Evolutionary conservation across 208 protist species (phyloP).

Genomic region (Wallacemonas sp.): DNA sequence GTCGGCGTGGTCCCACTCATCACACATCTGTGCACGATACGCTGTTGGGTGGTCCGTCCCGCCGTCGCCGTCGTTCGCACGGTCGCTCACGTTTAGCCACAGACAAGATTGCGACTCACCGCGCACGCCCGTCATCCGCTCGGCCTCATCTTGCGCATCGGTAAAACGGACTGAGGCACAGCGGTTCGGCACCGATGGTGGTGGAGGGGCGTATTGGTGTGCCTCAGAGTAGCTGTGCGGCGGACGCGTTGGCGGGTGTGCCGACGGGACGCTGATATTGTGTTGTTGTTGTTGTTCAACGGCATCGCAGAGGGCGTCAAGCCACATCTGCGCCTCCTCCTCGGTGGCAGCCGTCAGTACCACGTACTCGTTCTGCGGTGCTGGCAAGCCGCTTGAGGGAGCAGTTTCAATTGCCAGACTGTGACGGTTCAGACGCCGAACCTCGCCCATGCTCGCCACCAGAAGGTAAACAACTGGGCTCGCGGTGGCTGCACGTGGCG

Average conservation of each 20-base stretch:
- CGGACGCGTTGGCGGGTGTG: background rate
- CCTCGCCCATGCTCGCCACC: conserved; percentile 8
- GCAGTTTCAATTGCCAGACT: background rate
- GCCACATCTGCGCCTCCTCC: background rate
- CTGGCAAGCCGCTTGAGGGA: background rate
- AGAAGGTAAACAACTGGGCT: conserved; percentile 1
- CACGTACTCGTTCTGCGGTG: conserved; percentile 1
- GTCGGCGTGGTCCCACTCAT: background rate
- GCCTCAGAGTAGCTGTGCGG: background rate
- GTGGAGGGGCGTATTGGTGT: background rate
- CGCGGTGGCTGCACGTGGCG: background rate
- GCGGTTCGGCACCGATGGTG: too few relatives aligned
- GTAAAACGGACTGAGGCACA: too few relatives aligned
- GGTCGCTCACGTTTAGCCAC: too few relatives aligned
- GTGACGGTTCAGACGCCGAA: background rate
- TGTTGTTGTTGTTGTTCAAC: background rate
- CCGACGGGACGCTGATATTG: background rate
- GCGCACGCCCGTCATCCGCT: too few relatives aligned
- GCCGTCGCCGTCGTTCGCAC: too few relatives aligned
- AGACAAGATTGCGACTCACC: too few relatives aligned
- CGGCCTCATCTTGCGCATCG: too few relatives aligned
- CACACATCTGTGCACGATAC: too few relatives aligned
- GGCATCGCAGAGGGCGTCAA: conserved; percentile 1
- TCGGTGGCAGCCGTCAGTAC: background rate
- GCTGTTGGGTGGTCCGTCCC: too few relatives aligned